These are phyloP conservation scores for Candida buenavistaensis DNA, from an alignment of 1,139 yeast species.

Conservation along the genomic window DNA sequence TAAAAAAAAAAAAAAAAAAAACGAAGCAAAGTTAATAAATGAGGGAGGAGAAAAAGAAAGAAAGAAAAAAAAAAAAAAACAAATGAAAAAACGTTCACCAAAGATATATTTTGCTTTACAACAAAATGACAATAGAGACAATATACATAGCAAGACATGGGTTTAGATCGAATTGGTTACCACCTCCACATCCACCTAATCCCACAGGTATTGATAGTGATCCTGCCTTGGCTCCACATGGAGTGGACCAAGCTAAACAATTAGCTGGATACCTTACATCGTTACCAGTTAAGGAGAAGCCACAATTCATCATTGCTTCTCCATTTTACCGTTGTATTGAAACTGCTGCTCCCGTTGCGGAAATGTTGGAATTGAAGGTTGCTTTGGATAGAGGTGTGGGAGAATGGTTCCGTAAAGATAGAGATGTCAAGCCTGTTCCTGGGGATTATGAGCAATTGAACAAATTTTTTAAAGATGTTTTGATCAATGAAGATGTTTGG, in stretches of 20 bases:
- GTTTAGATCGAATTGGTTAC: slow-evolving; percentile 78
- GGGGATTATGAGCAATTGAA: slow-evolving; percentile 51
- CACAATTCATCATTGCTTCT: slow-evolving; percentile 67
- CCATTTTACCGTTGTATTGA: slow-evolving; percentile 92
- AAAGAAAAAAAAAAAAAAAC: background rate
- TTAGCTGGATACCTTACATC: slow-evolving; percentile 52
- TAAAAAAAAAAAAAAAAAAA: too few relatives aligned
- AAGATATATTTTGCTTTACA: background rate
- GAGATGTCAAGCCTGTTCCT: slow-evolving; percentile 58
- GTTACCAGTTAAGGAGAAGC: slow-evolving; percentile 45
- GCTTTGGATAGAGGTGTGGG: slow-evolving; percentile 72
- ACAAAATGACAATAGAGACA: slow-evolving; percentile 41
- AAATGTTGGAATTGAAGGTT: slow-evolving; percentile 54
- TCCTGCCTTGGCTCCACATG: slow-evolving; percentile 77
- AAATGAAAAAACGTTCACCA: background rate
- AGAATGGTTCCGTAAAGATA: slow-evolving; percentile 62
- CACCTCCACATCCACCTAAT: slow-evolving; percentile 69
- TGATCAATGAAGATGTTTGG: slow-evolving; percentile 42
- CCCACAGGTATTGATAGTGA: slow-evolving; percentile 86
- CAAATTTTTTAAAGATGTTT: slow-evolving; percentile 47
- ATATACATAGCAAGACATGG: slow-evolving; percentile 70
- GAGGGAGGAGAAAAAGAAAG: background rate
- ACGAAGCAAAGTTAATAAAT: background rate
- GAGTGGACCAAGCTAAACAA: slow-evolving; percentile 76
- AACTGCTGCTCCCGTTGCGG: slow-evolving; percentile 71